Base-by-base conservation (phyloP, 1,284 basidiomycete genomes). In the Ustilago xerochloae region DNA sequence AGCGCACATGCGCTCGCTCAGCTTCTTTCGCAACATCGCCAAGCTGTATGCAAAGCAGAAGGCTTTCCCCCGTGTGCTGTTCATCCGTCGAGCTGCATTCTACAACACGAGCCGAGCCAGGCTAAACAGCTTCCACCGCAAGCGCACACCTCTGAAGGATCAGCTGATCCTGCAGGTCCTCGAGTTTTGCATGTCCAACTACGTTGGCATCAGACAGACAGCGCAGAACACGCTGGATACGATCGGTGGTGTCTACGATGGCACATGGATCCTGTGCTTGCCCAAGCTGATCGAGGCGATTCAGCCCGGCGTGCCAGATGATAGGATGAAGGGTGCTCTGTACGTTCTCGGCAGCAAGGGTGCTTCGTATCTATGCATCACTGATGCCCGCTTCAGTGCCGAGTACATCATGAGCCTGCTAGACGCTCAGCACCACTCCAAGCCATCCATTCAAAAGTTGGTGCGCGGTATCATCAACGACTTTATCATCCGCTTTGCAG, bases 271-370 rank as follows among this genome's bases (percentile, higher is more conserved):
- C 64, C 88, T 91, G 69, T 89, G 89, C 53, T 87, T 93, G 54
- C 91, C 92, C 1, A 87, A 87, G 24, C 57, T 82, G 33, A 91
- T 96, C 78, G 88, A 90, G 41, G 90, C 92, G 0, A 86, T 96
- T 46, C 49, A 64, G 30, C 71, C 66, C 10, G 58, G 61, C 6
- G 76, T 64, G 15, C 92, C 94, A 79, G 93, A 94, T 22, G 96
- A 98, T 85, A 89, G 91, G 51, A 97, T 97, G 90, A 99, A 99
- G 86, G 92, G 93, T 12, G 95, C 95, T 7, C 87, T 99, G 20
- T 95, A 97, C 83, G 88, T 95, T 24, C 87, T 99, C 9, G 91
- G 90, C 82, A 90, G 90, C 81, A 94, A 93, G 85, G 89, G 89
- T 43, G 75, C 72, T 57, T 88, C 65, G 43, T 82, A 84, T 59